Conservation (phyloP, 352 stramenopile genomes). For the Phytophthora foliorum region DNA sequence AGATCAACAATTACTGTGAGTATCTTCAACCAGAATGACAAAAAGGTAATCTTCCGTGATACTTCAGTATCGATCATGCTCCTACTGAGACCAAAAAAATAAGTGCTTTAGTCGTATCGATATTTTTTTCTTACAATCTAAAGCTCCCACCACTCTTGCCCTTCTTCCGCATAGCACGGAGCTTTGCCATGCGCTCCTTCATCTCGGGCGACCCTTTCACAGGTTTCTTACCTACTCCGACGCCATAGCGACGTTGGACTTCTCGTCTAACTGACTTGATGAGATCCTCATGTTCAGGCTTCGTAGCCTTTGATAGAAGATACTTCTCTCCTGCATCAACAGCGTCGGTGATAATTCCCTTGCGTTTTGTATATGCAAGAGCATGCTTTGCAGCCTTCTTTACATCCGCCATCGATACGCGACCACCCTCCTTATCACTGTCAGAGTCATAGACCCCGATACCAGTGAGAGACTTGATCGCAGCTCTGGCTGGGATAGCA, state of each 20-base stretch:
- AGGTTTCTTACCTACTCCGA: constrained; percentile 18
- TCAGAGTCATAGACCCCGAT: constrained; percentile 24
- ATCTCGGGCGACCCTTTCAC: constrained; percentile 7
- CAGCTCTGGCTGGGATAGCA: constrained; percentile 19
- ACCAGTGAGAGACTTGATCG: constrained; percentile 12
- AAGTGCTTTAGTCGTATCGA: too few relatives aligned
- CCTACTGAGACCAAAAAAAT: constrained; percentile 12
- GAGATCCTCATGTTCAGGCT: constrained; percentile 14
- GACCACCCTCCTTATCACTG: constrained; percentile 12
- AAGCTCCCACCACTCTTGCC: neutral
- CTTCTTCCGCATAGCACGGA: constrained; percentile 12
- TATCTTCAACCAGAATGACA: constrained; percentile 24
- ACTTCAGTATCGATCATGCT: constrained; percentile 25
- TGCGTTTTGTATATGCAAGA: constrained; percentile 21
- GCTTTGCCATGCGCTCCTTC: constrained; percentile 18
- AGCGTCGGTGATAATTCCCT: constrained; percentile 15
- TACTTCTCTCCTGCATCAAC: constrained; percentile 20
- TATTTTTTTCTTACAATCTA: too few relatives aligned
- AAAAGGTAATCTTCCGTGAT: constrained; percentile 8
- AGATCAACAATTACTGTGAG: constrained; percentile 17
- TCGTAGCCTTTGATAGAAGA: constrained; percentile 10
- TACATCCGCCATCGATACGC: constrained; percentile 12
- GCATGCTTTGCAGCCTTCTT: constrained; percentile 12
- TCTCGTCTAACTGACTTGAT: constrained; percentile 7
- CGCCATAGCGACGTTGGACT: constrained; percentile 16